Evolutionary conservation across 2,329 filamentous ascomycete species (phyloP), one percentile per base, ranked within the genome.

Genomic region (Microthyrium microscopicum): DNA sequence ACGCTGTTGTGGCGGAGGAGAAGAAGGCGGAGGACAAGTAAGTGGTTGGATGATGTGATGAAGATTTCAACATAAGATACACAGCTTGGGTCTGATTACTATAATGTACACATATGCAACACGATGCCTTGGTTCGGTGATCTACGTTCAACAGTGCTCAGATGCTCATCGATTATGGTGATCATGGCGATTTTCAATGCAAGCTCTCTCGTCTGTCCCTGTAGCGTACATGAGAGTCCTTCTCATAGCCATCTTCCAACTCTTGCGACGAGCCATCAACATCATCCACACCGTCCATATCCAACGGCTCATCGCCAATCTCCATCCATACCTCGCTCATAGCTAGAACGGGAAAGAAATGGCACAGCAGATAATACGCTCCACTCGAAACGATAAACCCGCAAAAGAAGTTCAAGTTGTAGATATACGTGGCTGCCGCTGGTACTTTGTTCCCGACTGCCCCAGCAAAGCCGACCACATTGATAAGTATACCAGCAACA

Each of bases 401-500:
- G 27, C 69, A 68, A 52, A 94, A 91, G 61, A 85, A 94, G 55
- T 93, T 93, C 45, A 94, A 49, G 42, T 84, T 80, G 61, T 92
- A 94, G 39, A 94, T 72, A 49, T 91, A 91, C 1, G 68, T 72
- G 1, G 87, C 85, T 1, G 77, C 84, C 5, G 70, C 60, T 0
- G 87, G 85, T 0, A 93, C 82, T 0, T 57, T 49, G 15, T 51
- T 54, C 1, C 82, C 82, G 18, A 93, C 68, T 0, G 79, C 83
- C 3, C 82, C 84, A 1, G 74, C 83, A 43, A 94, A 94, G 1
- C 85, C 85, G 4, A 93, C 82, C 4, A 94, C 79, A 45, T 93
- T 93, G 61, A 92, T 77, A 4, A 89, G 51, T 40, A 93, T 91
- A 9, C 84, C 84, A 1, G 70, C 61, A 38, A 92, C 68, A 51